These are phyloP conservation scores for Globisporangium alternatum DNA, from an alignment of 352 stramenopile genomes.

Conservation along the genomic window DNA sequence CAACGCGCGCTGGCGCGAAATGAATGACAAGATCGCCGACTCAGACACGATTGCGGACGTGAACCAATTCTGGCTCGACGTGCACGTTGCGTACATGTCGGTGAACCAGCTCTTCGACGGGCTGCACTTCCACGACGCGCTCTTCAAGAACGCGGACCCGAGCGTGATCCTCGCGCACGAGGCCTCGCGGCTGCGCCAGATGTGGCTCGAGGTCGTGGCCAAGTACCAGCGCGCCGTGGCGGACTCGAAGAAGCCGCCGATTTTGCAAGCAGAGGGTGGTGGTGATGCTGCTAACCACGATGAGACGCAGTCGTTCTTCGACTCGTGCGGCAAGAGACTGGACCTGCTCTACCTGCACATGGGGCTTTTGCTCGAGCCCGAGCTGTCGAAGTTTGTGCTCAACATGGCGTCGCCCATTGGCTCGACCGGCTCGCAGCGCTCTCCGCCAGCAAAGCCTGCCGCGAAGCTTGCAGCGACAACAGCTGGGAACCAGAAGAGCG, in stretches of 20 bases:
- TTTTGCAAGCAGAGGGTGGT: conserved; percentile 6
- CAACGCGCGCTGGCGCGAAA: conserved; percentile 47
- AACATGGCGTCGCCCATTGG: conserved; percentile 7
- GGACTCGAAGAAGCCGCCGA: conserved; percentile 24
- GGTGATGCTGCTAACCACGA: conserved; percentile 8
- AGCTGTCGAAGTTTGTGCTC: conserved; percentile 48
- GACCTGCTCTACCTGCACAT: conserved; percentile 73
- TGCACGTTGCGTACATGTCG: conserved; percentile 51
- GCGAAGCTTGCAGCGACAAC: background rate
- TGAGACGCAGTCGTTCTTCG: conserved; percentile 47
- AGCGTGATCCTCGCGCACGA: conserved; percentile 44
- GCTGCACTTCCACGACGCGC: conserved; percentile 60
- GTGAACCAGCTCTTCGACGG: conserved; percentile 43
- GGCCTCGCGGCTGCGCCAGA: conserved; percentile 48
- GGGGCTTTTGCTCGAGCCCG: conserved; percentile 49
- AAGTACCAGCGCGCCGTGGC: conserved; percentile 49
- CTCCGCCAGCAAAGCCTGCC: background rate
- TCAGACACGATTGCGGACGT: conserved; percentile 22
- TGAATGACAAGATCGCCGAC: conserved; percentile 20
- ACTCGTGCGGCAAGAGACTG: conserved; percentile 50
- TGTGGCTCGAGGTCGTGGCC: conserved; percentile 56
- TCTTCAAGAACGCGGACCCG: conserved; percentile 54
- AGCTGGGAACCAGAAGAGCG: background rate
- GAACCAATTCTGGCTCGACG: conserved; percentile 54
- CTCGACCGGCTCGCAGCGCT: background rate